phyloP scores from a whole-genome alignment of 2,329 filamentous ascomycete genomes.

The Alternaria metachromatica region DNA sequence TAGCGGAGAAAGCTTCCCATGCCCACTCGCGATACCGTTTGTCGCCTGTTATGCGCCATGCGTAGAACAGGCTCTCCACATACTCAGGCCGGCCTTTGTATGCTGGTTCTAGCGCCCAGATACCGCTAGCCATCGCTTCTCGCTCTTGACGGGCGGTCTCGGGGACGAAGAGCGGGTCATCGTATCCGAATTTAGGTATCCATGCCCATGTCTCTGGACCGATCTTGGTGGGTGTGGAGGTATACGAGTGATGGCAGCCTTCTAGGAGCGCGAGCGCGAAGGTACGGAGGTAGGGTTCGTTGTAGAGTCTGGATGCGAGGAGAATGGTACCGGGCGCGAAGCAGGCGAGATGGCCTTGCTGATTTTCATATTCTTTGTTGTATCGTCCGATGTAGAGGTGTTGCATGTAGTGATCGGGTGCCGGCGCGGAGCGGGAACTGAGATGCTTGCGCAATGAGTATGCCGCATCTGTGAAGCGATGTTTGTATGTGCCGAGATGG shows the following conservation, averaged over 20 bases:
- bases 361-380: constrained; percentile 45
- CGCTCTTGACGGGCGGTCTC: constrained; percentile 30
- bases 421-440: constrained; percentile 45
- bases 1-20: constrained; percentile 50
- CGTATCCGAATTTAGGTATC: constrained; percentile 47
- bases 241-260: constrained; percentile 49
- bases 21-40: constrained; percentile 51
- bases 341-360: constrained; percentile 50
- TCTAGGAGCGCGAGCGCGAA: constrained; percentile 51
- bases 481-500: constrained; percentile 41
- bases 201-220: constrained; percentile 50
- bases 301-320: constrained; percentile 46
- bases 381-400: constrained; percentile 51
- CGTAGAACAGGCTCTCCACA: constrained; percentile 51
- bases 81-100: constrained; percentile 51
- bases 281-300: constrained; percentile 39
- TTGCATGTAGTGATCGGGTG: constrained; percentile 40
- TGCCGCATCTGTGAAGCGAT: constrained; percentile 44
- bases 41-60: constrained; percentile 51
- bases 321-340: constrained; percentile 50
- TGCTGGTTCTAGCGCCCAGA: constrained; percentile 43
- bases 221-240: constrained; percentile 47
- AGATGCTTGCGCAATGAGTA: constrained; percentile 47
- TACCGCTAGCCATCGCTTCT: constrained; percentile 40
- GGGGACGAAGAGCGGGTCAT: constrained; percentile 38